Conservation (phyloP, 495 filamentous ascomycete species). For the Neurospora sp. region DNA sequence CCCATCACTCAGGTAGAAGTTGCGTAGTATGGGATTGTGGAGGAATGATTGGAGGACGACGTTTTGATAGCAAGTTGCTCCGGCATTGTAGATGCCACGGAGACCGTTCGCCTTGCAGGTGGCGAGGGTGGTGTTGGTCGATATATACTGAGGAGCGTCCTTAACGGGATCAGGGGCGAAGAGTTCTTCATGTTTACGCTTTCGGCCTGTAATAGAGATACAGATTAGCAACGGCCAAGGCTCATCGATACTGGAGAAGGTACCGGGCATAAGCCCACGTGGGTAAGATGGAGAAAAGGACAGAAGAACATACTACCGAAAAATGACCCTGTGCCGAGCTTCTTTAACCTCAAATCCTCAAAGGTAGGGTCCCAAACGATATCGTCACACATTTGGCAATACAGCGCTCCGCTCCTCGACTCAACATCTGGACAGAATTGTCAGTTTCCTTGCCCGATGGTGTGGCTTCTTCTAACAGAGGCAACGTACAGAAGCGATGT, state of each 20-base stretch:
- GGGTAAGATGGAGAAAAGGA: not conserved
- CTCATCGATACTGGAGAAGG: not conserved
- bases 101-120: slow-evolving; percentile 65
- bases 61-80: slow-evolving; percentile 88
- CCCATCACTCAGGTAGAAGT: slow-evolving; percentile 78
- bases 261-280: not conserved
- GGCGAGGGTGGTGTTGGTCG: slow-evolving; percentile 46
- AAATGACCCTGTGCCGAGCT: slow-evolving; percentile 44
- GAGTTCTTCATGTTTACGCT: slow-evolving; percentile 53
- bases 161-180: slow-evolving; percentile 38
- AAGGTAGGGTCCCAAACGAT: slow-evolving; percentile 80
- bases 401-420: slow-evolving; percentile 63
- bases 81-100: slow-evolving; percentile 88
- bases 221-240: not conserved
- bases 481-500: slow-evolving; percentile 55
- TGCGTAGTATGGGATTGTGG: slow-evolving; percentile 77
- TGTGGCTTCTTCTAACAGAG: not conserved
- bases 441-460: slow-evolving; percentile 2
- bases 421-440: slow-evolving; percentile 56
- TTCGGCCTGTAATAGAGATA: slow-evolving; percentile 25
- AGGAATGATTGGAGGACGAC: slow-evolving; percentile 80
- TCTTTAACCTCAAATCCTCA: slow-evolving; percentile 56
- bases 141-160: slow-evolving; percentile 51
- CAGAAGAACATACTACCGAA: slow-evolving; percentile 19
- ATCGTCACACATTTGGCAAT: slow-evolving; percentile 75